Conservation (phyloP, 441 rosid genomes). For the Populus hybrid region DNA sequence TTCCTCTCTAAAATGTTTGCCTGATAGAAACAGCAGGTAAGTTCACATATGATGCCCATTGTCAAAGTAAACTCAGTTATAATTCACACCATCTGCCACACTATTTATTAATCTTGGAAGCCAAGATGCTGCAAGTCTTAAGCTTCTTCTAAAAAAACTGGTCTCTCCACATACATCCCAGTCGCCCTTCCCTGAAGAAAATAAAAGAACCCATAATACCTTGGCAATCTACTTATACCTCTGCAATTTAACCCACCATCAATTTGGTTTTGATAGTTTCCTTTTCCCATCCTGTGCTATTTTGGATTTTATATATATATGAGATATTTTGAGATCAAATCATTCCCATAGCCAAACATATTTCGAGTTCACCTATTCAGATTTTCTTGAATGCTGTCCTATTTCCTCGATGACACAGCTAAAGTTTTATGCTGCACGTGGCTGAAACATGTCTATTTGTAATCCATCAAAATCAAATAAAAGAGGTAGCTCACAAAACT, state of each 20-base stretch:
- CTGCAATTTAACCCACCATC: background rate
- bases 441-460: background rate
- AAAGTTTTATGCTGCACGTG: background rate
- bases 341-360: background rate
- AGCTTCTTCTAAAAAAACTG: background rate
- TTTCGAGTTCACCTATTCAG: background rate
- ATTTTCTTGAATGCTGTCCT: background rate
- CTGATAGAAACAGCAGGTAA: background rate
- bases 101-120: background rate
- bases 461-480: background rate
- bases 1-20: background rate
- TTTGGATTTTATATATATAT: background rate
- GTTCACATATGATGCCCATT: background rate
- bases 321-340: background rate
- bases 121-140: background rate
- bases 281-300: background rate
- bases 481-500: background rate
- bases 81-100: background rate
- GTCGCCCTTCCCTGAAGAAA: background rate
- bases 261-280: background rate
- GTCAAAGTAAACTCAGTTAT: background rate
- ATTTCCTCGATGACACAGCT: background rate
- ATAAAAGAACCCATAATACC: background rate
- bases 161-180: background rate
- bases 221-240: background rate